These are phyloP conservation scores for Allium fistulosum DNA, from an alignment of 106 monocot genomes.

Conservation along the genomic window DNA sequence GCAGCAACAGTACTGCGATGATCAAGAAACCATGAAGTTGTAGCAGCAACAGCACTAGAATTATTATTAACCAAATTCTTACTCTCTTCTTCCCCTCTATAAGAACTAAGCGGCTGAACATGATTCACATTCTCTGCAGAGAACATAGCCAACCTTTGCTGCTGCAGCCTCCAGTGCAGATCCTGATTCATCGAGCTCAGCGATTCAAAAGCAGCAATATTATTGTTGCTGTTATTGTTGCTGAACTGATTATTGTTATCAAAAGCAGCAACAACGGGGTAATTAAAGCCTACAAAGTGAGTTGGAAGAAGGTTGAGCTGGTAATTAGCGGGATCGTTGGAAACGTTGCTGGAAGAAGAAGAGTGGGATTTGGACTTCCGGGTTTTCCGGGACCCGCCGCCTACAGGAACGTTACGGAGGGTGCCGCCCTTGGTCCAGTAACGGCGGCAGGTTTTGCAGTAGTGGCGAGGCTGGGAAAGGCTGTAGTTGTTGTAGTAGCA, in stretches of 20 bases:
- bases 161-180: constrained; percentile 57
- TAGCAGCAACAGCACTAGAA: neutral
- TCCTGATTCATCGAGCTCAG: constrained; percentile 57
- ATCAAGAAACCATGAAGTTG: constrained; percentile 21
- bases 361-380: constrained; percentile 18
- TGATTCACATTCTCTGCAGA: constrained; percentile 1
- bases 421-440: constrained; percentile 61
- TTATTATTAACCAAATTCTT: neutral
- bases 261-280: neutral
- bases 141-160: constrained; percentile 39
- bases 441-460: constrained; percentile 52
- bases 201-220: constrained; percentile 37
- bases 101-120: neutral
- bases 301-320: constrained; percentile 4
- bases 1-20: neutral
- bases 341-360: constrained; percentile 1
- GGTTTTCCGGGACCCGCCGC: constrained; percentile 48
- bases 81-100: neutral
- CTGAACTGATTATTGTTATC: neutral
- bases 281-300: constrained; percentile 10
- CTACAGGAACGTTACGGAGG: constrained; percentile 50
- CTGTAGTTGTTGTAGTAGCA: constrained; percentile 81
- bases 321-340: constrained; percentile 4
- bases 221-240: constrained; percentile 1
- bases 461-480: constrained; percentile 50